These are phyloP conservation scores for Astrothelium subdiscretum DNA, from an alignment of 495 filamentous ascomycete genomes.

Conservation along the genomic window DNA sequence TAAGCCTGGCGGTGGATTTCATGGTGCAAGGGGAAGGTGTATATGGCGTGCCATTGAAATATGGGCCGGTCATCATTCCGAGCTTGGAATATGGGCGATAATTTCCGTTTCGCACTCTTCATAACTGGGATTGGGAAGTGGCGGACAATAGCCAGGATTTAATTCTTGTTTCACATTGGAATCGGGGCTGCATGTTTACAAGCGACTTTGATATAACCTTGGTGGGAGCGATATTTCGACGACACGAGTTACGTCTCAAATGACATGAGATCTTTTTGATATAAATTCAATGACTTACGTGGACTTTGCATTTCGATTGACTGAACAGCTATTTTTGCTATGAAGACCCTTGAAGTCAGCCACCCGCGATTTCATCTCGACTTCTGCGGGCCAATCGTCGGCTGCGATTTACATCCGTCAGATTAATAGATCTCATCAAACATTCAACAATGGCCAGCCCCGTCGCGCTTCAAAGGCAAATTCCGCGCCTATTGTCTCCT, in stretches of 20 bases:
- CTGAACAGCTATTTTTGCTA: too few species aligned
- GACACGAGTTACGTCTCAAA: too few species aligned
- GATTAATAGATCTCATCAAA: too few species aligned
- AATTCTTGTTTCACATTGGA: neutral
- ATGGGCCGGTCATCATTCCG: constrained; percentile 92
- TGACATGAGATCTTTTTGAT: too few species aligned
- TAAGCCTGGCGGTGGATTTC: constrained; percentile 90
- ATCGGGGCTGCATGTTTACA: neutral
- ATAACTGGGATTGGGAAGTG: neutral
- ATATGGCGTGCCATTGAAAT: constrained; percentile 75
- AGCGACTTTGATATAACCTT: neutral
- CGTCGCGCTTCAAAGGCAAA: neutral
- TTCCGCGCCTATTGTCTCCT: neutral
- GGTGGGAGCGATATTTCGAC: neutral
- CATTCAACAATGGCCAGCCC: neutral
- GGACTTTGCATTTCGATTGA: too few species aligned
- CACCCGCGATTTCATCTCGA: too few species aligned
- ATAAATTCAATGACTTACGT: too few species aligned
- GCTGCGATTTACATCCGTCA: too few species aligned
- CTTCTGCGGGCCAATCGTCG: too few species aligned
- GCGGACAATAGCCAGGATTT: too few species aligned
- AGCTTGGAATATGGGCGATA: constrained; percentile 70
- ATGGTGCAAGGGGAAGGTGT: constrained; percentile 88
- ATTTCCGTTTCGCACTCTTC: neutral
- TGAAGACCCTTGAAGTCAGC: too few species aligned